These are phyloP conservation scores for Cladosporium austrohemisphaericum DNA, from an alignment of 2,329 filamentous ascomycete genomes.

Conservation along the genomic window DNA sequence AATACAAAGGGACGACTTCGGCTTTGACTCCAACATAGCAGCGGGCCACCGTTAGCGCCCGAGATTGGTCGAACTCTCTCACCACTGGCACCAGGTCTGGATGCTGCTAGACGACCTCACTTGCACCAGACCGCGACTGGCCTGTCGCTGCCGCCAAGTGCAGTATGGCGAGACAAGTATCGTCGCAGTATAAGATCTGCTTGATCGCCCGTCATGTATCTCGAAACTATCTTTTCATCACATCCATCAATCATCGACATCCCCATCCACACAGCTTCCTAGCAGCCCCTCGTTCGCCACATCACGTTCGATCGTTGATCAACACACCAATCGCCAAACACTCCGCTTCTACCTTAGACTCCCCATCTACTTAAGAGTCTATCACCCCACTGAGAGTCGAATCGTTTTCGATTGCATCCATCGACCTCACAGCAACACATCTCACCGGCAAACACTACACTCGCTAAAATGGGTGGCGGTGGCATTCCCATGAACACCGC, in stretches of 20 bases:
- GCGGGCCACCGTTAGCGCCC: constrained; percentile 4
- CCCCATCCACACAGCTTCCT: neutral
- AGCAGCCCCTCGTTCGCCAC: constrained; percentile 7
- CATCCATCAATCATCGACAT: constrained; percentile 7
- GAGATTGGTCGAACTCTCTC: neutral
- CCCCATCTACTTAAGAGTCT: neutral
- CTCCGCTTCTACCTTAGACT: neutral
- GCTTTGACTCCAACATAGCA: neutral
- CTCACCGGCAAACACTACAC: neutral
- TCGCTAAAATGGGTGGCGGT: constrained; percentile 37
- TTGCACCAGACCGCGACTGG: neutral
- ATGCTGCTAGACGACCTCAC: constrained; percentile 14
- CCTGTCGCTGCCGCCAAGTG: constrained; percentile 1
- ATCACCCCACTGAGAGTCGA: neutral
- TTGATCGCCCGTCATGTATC: constrained; percentile 10
- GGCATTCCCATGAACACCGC: constrained; percentile 38
- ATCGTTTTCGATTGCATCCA: too few relatives aligned
- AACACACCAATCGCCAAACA: neutral
- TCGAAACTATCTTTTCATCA: constrained; percentile 5
- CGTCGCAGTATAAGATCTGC: constrained; percentile 13
- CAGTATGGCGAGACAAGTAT: neutral
- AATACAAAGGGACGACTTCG: constrained; percentile 6
- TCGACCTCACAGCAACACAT: too few relatives aligned
- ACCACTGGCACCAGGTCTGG: constrained; percentile 3
- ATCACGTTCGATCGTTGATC: neutral